Evolutionary conservation across 176 grass and related monocot genomes (phyloP).

Genomic region (Carex scoparia): DNA sequence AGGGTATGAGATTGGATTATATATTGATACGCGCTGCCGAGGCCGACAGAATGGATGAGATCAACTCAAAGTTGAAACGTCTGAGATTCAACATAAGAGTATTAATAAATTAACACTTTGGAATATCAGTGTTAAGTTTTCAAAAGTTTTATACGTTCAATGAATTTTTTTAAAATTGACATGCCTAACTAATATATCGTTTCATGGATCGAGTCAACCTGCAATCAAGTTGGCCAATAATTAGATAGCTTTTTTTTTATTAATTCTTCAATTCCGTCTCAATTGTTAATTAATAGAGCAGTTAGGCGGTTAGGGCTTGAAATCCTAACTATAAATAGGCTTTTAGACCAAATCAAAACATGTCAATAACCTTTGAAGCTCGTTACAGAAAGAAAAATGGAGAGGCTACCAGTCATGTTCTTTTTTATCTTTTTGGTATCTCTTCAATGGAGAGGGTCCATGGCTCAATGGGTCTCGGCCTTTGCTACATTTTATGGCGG

Average conservation of each 20-base stretch:
- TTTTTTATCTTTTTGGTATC: not conserved
- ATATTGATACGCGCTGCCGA: too few relatives aligned
- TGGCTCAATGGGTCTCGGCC: constrained; percentile 19
- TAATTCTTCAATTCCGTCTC: not conserved
- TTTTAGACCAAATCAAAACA: not conserved
- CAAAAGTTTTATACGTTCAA: too few relatives aligned
- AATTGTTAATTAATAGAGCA: not conserved
- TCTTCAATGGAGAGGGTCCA: constrained; percentile 5
- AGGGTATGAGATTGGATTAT: too few relatives aligned
- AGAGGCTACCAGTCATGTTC: not conserved
- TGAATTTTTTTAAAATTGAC: too few relatives aligned
- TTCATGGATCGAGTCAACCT: not conserved
- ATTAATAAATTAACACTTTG: too few relatives aligned
- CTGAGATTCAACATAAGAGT: too few relatives aligned
- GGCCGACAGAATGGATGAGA: too few relatives aligned
- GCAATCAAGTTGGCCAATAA: not conserved
- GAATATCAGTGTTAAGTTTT: too few relatives aligned
- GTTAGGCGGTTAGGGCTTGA: not conserved
- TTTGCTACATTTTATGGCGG: constrained; percentile 34
- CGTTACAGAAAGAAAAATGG: not conserved
- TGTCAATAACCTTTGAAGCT: not conserved
- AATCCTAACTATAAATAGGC: constrained; percentile 6
- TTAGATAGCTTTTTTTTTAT: not conserved
- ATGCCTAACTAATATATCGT: too few relatives aligned
- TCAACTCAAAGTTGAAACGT: too few relatives aligned